Conservation (phyloP, 1,284 basidiomycete species). For the Rhodotorula mucilaginosa region DNA sequence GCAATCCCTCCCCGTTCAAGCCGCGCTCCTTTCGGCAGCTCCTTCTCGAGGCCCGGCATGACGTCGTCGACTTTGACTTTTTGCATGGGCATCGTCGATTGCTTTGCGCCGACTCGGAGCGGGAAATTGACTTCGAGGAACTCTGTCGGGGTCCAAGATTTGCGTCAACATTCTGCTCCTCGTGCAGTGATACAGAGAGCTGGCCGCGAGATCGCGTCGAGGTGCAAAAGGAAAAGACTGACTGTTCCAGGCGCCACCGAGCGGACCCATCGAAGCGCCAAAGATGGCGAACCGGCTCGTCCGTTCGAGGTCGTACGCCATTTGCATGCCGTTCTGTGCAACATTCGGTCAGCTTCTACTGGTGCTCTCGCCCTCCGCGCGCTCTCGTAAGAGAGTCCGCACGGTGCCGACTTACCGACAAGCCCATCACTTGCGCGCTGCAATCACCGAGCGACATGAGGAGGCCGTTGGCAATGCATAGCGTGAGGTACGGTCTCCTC, state of each 20-base stretch:
- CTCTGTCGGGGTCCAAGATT: constrained; percentile 11
- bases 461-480: constrained; percentile 31
- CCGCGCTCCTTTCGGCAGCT: constrained; percentile 26
- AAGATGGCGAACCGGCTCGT: constrained; percentile 32
- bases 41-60: constrained; percentile 36
- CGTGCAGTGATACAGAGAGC: background rate
- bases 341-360: no score
- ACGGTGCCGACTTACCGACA: constrained; percentile 11
- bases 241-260: constrained; percentile 42
- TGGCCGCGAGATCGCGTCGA: background rate
- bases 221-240: background rate
- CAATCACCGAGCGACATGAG: constrained; percentile 32
- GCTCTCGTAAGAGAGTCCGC: background rate
- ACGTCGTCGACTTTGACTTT: constrained; percentile 31
- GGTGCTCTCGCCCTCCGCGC: no score
- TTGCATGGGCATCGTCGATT: constrained; percentile 18
- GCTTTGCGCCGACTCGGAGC: constrained; percentile 18
- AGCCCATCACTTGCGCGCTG: constrained; percentile 27
- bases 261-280: constrained; percentile 39
- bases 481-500: constrained; percentile 28
- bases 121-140: constrained; percentile 42
- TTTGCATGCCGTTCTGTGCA: background rate
- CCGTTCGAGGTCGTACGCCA: constrained; percentile 22
- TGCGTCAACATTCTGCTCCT: background rate
- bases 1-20: constrained; percentile 24